Percentiles rank a stretch among this genome's conserved stretches.
Conservation (phyloP, 2,329 filamentous ascomycete genomes). For the Aspergillus sojae region DNA sequence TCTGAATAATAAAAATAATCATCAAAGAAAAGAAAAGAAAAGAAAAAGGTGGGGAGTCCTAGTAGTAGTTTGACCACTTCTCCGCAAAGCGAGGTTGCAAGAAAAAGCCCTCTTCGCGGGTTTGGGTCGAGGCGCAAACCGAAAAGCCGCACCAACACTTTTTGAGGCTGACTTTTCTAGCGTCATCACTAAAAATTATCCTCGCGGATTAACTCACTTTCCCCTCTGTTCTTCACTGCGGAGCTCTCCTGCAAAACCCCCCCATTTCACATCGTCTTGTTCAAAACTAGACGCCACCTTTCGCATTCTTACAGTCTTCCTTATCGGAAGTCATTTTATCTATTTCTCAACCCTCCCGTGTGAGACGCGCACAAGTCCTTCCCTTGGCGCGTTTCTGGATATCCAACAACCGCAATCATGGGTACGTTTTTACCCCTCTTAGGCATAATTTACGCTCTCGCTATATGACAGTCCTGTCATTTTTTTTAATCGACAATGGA, state of each 20-base stretch:
- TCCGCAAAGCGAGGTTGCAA: conserved; percentile 6
- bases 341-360: conserved; percentile 22
- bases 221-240: conserved; percentile 30
- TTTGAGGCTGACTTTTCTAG: conserved; percentile 45
- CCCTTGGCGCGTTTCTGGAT: conserved; percentile 43
- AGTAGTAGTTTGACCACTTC: conserved; percentile 3
- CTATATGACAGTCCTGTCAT: conserved; percentile 10
- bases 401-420: conserved; percentile 61
- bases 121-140: conserved; percentile 25
- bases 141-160: conserved; percentile 30
- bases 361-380: conserved; percentile 44
- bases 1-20: neutral
- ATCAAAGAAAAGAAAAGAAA: neutral
- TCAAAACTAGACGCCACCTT: conserved; percentile 20
- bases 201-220: conserved; percentile 41
- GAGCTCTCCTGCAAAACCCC: conserved; percentile 25
- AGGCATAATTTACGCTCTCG: conserved; percentile 10
- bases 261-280: conserved; percentile 18
- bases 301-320: conserved; percentile 24
- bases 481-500: conserved; percentile 20
- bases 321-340: conserved; percentile 20
- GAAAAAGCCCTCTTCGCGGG: conserved; percentile 22
- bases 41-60: conserved; percentile 2
- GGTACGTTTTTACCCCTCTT: conserved; percentile 41
- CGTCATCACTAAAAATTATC: conserved; percentile 48